Evolutionary conservation across 768 basidiomycete genomes (phyloP), one percentile per base, ranked within the genome.

Genomic region (Gloeostereum incarnatum): DNA sequence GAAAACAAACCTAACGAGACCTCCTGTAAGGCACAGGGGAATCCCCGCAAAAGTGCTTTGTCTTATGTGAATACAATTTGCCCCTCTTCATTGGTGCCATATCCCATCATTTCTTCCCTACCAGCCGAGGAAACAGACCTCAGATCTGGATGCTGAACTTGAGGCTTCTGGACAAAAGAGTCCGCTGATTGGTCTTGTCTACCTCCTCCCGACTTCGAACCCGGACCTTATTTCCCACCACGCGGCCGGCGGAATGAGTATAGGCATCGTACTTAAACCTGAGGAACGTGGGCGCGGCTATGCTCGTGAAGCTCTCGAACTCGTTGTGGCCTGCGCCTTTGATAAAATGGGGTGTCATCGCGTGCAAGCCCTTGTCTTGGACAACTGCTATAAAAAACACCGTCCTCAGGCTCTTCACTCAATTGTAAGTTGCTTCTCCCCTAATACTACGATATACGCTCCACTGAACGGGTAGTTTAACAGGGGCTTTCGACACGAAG

Each of bases 401-500:
- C 21, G 65, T 66, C 1, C 47, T 71, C 19, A 58, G 58, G 11
- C 50, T 81, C 9, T 75, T 82, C 45, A 66, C 73, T 5, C 53
- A 61, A 31, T 48, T 65, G 63, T 59, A 38, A 31, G 56, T 54
- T 14, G 24, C 26, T 39, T 20, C 42, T 39, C 11, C 17, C 13
- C 19, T 31, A 6, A 30, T 35, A 9, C 13, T 25, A 8, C 33
- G 5, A n/a, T 11, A 9, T 32, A 5, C 27, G 14, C 10, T 36
- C 10, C 18, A 21, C 5, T 24, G 13, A 19, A n/a, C 13, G 36
- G 13, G 40, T 20, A 25, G 27, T 35, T 44, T 20, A 43, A 16
- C 43, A 75, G 73, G 39, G 73, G 74, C 6, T 82, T 86, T 49
- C 53, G 54, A 5, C 71, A 77, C 42, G 82, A 86, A 55, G 82